Percentiles rank a stretch among this genome's conserved stretches.
Evolutionary conservation across 352 stramenopile species (phyloP).

Genomic region (Pythium periplocum): DNA sequence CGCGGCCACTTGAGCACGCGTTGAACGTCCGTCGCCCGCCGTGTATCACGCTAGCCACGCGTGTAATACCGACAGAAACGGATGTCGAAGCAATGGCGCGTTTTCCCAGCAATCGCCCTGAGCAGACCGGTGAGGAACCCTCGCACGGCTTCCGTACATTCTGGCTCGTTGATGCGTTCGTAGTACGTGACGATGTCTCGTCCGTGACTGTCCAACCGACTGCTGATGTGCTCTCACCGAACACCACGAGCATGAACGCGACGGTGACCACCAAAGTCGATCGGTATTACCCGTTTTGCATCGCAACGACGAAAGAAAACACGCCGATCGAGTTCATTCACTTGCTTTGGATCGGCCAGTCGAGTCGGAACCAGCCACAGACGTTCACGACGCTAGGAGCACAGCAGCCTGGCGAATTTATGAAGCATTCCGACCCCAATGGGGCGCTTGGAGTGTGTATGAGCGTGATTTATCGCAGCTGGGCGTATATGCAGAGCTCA

Average conservation of each 20-base stretch:
- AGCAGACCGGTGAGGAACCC: conserved; percentile 89
- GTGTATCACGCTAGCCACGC: conserved; percentile 70
- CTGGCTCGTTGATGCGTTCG: conserved; percentile 58
- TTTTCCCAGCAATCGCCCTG: conserved; percentile 75
- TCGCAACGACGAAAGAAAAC: conserved; percentile 88
- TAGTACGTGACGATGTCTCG: conserved; percentile 35
- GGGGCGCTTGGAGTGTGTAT: conserved; percentile 76
- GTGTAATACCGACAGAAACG: conserved; percentile 16
- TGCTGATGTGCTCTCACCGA: conserved; percentile 79
- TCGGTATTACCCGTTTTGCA: conserved; percentile 89
- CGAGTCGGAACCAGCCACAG: conserved; percentile 88
- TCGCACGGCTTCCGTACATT: conserved; percentile 88
- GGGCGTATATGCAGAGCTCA: conserved; percentile 85
- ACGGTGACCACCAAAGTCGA: conserved; percentile 86
- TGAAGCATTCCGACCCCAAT: conserved; percentile 77
- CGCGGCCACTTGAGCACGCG: conserved; percentile 78
- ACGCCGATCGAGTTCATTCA: conserved; percentile 92
- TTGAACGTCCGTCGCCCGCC: conserved; percentile 84
- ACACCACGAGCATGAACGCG: conserved; percentile 73
- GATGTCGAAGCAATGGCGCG: conserved; percentile 17
- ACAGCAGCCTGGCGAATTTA: conserved; percentile 91
- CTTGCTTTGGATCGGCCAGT: conserved; percentile 85
- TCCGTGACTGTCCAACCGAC: conserved; percentile 69
- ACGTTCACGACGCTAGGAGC: conserved; percentile 84
- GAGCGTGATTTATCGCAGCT: conserved; percentile 89